Percentiles rank a stretch among this genome's conserved stretches.
Conservation (phyloP, 2,329 filamentous ascomycete genomes). For the Neopestalotiopsis sp. region DNA sequence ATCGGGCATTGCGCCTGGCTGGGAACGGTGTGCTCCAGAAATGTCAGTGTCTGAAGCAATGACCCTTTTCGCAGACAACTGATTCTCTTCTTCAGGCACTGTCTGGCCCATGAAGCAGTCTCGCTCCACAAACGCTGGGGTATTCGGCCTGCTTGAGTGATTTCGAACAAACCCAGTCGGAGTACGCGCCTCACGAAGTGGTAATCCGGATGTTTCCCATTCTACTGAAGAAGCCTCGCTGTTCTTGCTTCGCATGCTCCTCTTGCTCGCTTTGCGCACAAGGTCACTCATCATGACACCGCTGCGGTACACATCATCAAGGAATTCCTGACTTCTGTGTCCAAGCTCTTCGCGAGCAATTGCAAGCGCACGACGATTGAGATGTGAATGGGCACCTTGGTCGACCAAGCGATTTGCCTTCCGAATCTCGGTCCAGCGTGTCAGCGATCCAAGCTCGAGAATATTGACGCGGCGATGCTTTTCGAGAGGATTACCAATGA, state of each 20-base stretch:
- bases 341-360: constrained; percentile 36
- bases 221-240: constrained; percentile 26
- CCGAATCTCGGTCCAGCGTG: constrained; percentile 75
- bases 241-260: constrained; percentile 33
- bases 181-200: constrained; percentile 23
- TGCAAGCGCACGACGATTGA: constrained; percentile 40
- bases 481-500: constrained; percentile 74
- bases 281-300: constrained; percentile 35
- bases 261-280: constrained; percentile 40
- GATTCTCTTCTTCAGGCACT: constrained; percentile 39
- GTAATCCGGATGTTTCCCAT: constrained; percentile 29
- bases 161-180: constrained; percentile 27
- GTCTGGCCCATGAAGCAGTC: constrained; percentile 44
- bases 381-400: constrained; percentile 38
- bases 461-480: constrained; percentile 73
- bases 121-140: constrained; percentile 33
- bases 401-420: constrained; percentile 64
- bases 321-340: constrained; percentile 31
- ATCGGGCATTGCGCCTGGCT: constrained; percentile 20
- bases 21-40: constrained; percentile 6
- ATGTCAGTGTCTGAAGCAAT: not conserved
- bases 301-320: constrained; percentile 34
- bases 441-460: constrained; percentile 71
- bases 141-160: constrained; percentile 24
- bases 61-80: constrained; percentile 15